These are phyloP conservation scores for Sphenostylis stenocarpa DNA, from an alignment of 306 rosid genomes.

Conservation along the genomic window DNA sequence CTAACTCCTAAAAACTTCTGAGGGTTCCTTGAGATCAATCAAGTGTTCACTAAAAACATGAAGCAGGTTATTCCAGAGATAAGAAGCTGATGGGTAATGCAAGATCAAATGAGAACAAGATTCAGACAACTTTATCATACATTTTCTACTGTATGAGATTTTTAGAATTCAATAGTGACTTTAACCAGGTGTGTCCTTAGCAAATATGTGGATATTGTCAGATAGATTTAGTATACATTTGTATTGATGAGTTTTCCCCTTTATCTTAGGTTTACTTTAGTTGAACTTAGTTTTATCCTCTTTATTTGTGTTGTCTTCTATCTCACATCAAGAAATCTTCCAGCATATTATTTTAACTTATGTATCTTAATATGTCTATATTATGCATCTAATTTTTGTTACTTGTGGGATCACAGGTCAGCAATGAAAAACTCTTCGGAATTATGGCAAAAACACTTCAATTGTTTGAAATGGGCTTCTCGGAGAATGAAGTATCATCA, in stretches of 20 bases:
- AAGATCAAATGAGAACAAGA: not conserved
- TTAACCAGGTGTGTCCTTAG: not conserved
- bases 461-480: slow-evolving; percentile 94
- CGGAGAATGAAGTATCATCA: slow-evolving; percentile 82
- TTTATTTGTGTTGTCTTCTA: not conserved
- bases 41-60: not conserved
- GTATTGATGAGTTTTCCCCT: slow-evolving; percentile 1
- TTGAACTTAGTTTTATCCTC: not conserved
- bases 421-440: slow-evolving; percentile 72
- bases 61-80: not conserved
- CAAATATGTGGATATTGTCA: not conserved
- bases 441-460: slow-evolving; percentile 85
- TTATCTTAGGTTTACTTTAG: not conserved
- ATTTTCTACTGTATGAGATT: not conserved
- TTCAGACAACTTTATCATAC: not conserved
- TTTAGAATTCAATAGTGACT: not conserved
- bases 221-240: not conserved
- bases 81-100: not conserved
- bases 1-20: not conserved
- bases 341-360: not conserved
- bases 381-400: slow-evolving; percentile 11
- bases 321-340: not conserved
- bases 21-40: not conserved
- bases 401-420: slow-evolving; percentile 45
- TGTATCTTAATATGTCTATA: not conserved